Conservation (phyloP, 768 basidiomycete species). For the Lanmaoa rubissima region DNA sequence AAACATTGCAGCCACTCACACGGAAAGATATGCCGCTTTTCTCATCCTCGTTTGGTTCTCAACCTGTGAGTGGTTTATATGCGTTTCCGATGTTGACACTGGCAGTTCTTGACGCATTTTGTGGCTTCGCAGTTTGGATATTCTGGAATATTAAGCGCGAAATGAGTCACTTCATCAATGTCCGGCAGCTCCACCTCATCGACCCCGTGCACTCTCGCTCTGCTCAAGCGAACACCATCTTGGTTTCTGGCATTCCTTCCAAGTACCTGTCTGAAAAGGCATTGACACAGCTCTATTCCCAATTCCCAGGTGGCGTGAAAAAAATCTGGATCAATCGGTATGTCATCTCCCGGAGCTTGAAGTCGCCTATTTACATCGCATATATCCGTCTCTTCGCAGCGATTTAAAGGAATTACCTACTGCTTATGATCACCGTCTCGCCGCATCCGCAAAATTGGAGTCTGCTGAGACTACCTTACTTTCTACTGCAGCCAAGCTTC, state of each 20-base stretch:
- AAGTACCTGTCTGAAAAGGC: constrained; percentile 72
- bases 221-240: constrained; percentile 86
- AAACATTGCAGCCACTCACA: constrained; percentile 55
- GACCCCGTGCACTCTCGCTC: constrained; percentile 68
- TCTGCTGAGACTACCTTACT: constrained; percentile 79
- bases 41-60: constrained; percentile 73
- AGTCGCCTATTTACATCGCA: neutral
- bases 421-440: constrained; percentile 70
- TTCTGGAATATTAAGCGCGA: constrained; percentile 79
- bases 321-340: constrained; percentile 91
- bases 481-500: constrained; percentile 72
- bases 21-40: constrained; percentile 72
- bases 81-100: neutral
- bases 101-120: neutral
- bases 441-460: constrained; percentile 79
- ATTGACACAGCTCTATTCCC: constrained; percentile 67
- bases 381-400: constrained; percentile 33
- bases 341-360: constrained; percentile 8
- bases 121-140: constrained; percentile 63
- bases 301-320: constrained; percentile 87
- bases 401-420: constrained; percentile 87
- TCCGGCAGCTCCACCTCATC: constrained; percentile 82
- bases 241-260: constrained; percentile 85
- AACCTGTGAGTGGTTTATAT: constrained; percentile 54
- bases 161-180: constrained; percentile 74